Evolutionary conservation across 202 grass and related monocot species (phyloP).

Genomic region (Miscanthus sacchariflorus): DNA sequence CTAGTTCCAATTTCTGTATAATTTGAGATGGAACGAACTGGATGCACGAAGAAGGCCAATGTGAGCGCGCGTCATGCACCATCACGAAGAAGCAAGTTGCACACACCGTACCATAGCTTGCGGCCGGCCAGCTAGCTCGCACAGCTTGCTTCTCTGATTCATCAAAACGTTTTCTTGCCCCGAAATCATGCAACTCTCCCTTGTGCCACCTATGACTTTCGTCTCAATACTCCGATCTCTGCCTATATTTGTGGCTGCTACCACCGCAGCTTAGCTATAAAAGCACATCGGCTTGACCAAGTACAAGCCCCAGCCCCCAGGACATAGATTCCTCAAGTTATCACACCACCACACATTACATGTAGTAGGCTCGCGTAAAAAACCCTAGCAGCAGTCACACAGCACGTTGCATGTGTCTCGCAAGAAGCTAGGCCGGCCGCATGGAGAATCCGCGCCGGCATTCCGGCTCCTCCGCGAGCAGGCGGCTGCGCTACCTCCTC

Average conservation of each 20-base stretch:
- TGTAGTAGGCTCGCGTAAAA: slow-evolving; percentile 23
- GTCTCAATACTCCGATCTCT: slow-evolving; percentile 23
- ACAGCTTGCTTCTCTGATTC: slow-evolving; percentile 53
- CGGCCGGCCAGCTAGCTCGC: slow-evolving; percentile 40
- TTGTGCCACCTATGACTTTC: slow-evolving; percentile 43
- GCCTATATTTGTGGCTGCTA: neutral
- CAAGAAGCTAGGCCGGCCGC: neutral
- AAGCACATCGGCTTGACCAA: slow-evolving; percentile 29
- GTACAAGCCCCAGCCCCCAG: slow-evolving; percentile 18
- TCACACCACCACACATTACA: neutral
- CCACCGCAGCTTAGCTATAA: slow-evolving; percentile 30
- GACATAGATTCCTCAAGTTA: slow-evolving; percentile 38
- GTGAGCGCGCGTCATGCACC: slow-evolving; percentile 16
- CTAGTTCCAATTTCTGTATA: neutral
- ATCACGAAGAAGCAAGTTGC: slow-evolving; percentile 29
- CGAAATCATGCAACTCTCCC: slow-evolving; percentile 53
- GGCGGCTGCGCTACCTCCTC: slow-evolving; percentile 43
- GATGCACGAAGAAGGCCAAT: neutral
- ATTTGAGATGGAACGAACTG: slow-evolving; percentile 21
- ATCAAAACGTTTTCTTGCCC: slow-evolving; percentile 59
- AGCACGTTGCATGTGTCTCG: neutral
- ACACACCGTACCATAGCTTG: slow-evolving; percentile 19
- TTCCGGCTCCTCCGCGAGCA: neutral
- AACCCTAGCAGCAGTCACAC: slow-evolving; percentile 28
- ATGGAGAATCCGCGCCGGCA: slow-evolving; percentile 37